A percentile compares a stretch with the other conserved stretches of the same genome.
Evolutionary conservation across 2,329 filamentous ascomycete species (phyloP).

Genomic region (Aplosporella prunicola): DNA sequence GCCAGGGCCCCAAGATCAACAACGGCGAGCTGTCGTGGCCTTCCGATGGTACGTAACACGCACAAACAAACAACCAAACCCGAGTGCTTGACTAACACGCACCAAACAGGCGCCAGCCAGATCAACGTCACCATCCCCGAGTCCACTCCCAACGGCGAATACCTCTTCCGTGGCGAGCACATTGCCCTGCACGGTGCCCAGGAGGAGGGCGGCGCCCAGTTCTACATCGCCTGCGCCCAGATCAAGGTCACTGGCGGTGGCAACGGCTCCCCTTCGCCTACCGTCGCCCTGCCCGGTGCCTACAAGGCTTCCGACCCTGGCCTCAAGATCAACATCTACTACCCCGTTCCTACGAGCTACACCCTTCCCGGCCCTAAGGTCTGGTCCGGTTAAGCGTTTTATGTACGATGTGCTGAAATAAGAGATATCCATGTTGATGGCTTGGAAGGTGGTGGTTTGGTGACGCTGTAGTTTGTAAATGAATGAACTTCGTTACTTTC

Average conservation of each 20-base stretch:
- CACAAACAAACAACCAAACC: constrained; percentile 1
- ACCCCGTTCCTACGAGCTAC: constrained; percentile 16
- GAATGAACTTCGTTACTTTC: too few species aligned
- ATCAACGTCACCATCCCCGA: constrained; percentile 31
- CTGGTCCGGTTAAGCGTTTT: constrained; percentile 18
- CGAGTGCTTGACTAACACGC: not conserved
- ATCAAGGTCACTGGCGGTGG: constrained; percentile 33
- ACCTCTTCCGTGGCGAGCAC: constrained; percentile 39
- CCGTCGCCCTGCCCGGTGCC: constrained; percentile 35
- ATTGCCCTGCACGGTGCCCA: constrained; percentile 38
- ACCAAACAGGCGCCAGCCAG: constrained; percentile 17
- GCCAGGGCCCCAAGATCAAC: constrained; percentile 14
- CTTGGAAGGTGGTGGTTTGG: too few species aligned
- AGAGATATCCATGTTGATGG: too few species aligned
- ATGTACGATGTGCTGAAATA: too few species aligned
- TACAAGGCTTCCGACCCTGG: constrained; percentile 27
- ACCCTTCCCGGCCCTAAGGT: constrained; percentile 23
- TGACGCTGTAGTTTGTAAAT: too few species aligned
- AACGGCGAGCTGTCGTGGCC: constrained; percentile 13
- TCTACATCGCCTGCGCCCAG: constrained; percentile 40
- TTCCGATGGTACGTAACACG: constrained; percentile 4
- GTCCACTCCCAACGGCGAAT: constrained; percentile 33
- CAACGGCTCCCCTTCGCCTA: constrained; percentile 25
- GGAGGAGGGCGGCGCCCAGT: constrained; percentile 28
- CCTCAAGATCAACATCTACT: constrained; percentile 25